Evolutionary conservation across 768 basidiomycete species (phyloP).

Genomic region (Auricularia sp.): DNA sequence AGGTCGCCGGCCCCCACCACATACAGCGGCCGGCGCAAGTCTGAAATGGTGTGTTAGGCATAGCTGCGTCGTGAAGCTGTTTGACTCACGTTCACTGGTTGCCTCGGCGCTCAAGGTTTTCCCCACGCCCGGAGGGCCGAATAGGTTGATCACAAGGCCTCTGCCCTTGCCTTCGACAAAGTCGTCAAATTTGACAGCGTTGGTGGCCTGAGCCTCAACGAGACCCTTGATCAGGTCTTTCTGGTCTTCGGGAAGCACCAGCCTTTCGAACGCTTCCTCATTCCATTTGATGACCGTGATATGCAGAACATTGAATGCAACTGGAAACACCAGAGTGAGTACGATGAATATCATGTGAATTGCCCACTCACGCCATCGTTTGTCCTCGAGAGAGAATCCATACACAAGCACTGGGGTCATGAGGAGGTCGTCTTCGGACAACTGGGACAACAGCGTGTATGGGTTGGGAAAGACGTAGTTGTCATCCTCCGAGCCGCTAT

Average conservation of each 20-base stretch:
- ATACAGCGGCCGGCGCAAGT: constrained; percentile 20
- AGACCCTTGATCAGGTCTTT: constrained; percentile 47
- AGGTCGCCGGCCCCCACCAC: constrained; percentile 27
- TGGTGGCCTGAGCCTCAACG: constrained; percentile 45
- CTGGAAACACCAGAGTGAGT: constrained; percentile 45
- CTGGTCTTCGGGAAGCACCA: constrained; percentile 43
- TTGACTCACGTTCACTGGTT: neutral
- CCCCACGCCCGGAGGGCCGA: constrained; percentile 46
- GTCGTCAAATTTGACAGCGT: constrained; percentile 43
- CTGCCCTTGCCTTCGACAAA: constrained; percentile 58
- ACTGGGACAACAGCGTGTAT: constrained; percentile 16
- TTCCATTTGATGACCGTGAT: constrained; percentile 47
- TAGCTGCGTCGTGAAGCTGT: neutral
- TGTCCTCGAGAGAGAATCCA: constrained; percentile 52
- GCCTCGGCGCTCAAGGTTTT: constrained; percentile 14
- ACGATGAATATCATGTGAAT: neutral
- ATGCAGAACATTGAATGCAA: constrained; percentile 51
- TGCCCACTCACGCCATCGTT: constrained; percentile 43
- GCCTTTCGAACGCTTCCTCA: constrained; percentile 44
- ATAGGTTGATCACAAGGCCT: constrained; percentile 46
- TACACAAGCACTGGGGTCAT: constrained; percentile 47
- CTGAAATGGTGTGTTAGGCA: neutral
- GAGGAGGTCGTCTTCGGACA: constrained; percentile 43
- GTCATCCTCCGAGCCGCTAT: neutral
- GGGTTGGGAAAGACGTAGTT: constrained; percentile 7